phyloP scores from a whole-genome alignment of 225 moss, liverwort and hornwort genomes.

The Pleurozium schreberi region DNA sequence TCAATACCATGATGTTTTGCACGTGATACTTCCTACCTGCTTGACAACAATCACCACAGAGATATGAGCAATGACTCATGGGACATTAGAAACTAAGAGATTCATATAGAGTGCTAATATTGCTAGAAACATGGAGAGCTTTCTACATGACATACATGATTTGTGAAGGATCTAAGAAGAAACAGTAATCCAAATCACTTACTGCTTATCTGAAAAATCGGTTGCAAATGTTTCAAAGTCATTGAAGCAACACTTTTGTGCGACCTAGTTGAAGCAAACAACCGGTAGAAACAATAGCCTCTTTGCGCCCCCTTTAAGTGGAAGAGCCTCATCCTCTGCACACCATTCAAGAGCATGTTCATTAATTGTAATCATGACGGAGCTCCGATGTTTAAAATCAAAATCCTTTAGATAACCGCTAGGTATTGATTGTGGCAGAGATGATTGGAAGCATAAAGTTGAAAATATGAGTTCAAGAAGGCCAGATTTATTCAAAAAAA shows the following conservation, averaged over 20 bases:
- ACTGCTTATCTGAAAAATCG: constrained; percentile 19
- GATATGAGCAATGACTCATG: neutral
- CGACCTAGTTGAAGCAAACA: constrained; percentile 1
- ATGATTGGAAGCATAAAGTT: neutral
- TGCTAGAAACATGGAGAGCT: neutral
- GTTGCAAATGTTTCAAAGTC: constrained; percentile 30
- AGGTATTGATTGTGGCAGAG: neutral
- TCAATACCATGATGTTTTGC: constrained; percentile 29
- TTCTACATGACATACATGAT: neutral
- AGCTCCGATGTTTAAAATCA: neutral
- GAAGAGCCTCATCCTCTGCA: neutral
- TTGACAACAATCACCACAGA: neutral
- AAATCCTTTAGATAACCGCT: neutral
- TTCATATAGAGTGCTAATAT: neutral
- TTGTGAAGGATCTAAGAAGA: neutral
- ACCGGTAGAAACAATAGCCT: constrained; percentile 11
- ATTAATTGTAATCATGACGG: neutral
- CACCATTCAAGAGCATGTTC: neutral
- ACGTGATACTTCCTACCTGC: constrained; percentile 28
- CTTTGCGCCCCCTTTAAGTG: neutral
- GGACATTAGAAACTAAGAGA: neutral
- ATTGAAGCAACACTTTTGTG: neutral
- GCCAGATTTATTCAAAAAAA: neutral
- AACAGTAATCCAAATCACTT: neutral
- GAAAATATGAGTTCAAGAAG: neutral